Evolutionary conservation across 2,329 filamentous ascomycete genomes (phyloP).

Genomic region (Eurotiales sp.): DNA sequence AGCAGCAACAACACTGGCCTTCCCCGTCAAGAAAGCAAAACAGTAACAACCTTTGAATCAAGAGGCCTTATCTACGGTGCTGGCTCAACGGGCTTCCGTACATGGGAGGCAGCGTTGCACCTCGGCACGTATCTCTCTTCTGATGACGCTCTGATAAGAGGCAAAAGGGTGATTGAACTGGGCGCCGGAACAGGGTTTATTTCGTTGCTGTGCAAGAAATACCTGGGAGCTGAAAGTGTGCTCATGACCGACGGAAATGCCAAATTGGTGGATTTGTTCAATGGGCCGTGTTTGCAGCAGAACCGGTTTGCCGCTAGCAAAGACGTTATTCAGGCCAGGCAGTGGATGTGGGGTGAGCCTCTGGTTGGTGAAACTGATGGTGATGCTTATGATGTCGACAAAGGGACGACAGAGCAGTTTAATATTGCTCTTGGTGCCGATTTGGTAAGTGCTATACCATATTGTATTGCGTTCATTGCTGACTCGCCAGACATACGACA

Average conservation of each 20-base stretch:
- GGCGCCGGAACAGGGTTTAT: slow-evolving; percentile 66
- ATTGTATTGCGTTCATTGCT: not conserved
- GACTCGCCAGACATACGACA: slow-evolving; percentile 56
- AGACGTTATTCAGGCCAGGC: slow-evolving; percentile 27
- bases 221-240: slow-evolving; percentile 52
- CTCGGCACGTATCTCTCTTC: slow-evolving; percentile 57
- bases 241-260: slow-evolving; percentile 61
- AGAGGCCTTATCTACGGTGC: slow-evolving; percentile 55
- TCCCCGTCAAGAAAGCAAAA: slow-evolving; percentile 5
- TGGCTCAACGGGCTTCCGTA: slow-evolving; percentile 63
- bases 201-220: slow-evolving; percentile 59
- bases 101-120: slow-evolving; percentile 66
- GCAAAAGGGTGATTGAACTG: slow-evolving; percentile 59
- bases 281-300: slow-evolving; percentile 29
- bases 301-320: slow-evolving; percentile 22
- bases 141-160: slow-evolving; percentile 46
- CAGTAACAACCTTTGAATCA: slow-evolving; percentile 47
- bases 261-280: slow-evolving; percentile 37
- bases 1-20: not conserved
- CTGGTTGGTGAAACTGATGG: slow-evolving; percentile 15
- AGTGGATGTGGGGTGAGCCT: slow-evolving; percentile 42
- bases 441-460: slow-evolving; percentile 29
- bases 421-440: slow-evolving; percentile 42
- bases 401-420: slow-evolving; percentile 20
- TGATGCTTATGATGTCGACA: not conserved